Percentiles rank a stretch among this genome's conserved stretches.
Conservation (phyloP, 768 basidiomycete species). For the Psilocybe tampanensis region DNA sequence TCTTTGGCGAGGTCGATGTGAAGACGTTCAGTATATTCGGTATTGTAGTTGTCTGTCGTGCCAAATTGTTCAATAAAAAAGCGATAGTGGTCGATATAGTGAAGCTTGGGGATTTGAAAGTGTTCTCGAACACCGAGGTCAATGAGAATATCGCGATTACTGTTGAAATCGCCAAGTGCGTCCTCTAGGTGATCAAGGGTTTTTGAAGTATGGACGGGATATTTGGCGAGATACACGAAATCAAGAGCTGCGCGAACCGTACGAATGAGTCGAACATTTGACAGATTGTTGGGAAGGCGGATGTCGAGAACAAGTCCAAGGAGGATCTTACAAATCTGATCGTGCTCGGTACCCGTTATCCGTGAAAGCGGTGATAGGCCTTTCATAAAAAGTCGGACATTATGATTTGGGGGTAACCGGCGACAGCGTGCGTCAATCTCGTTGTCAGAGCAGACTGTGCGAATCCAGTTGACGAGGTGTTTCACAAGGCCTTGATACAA, state of each 20-base stretch:
- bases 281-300: no score
- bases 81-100: slow-evolving; percentile 21
- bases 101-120: slow-evolving; percentile 36
- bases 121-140: slow-evolving; percentile 20
- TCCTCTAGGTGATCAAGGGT: slow-evolving; percentile 14
- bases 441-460: background rate
- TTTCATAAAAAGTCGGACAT: no score
- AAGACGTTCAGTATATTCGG: slow-evolving; percentile 32
- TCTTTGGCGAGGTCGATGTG: slow-evolving; percentile 43
- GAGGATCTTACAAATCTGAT: no score
- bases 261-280: slow-evolving; percentile 30
- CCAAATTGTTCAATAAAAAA: slow-evolving; percentile 27
- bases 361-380: no score
- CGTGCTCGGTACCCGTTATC: no score
- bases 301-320: no score
- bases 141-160: slow-evolving; percentile 14
- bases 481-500: slow-evolving; percentile 19
- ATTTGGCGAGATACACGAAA: slow-evolving; percentile 32
- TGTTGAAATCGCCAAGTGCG: slow-evolving; percentile 13
- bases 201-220: slow-evolving; percentile 24
- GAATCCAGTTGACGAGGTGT: slow-evolving; percentile 12
- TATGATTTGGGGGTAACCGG: slow-evolving; percentile 33
- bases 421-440: slow-evolving; percentile 22
- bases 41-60: slow-evolving; percentile 32
- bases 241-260: slow-evolving; percentile 31